These are phyloP conservation scores for Mycena metata DNA, from an alignment of 768 basidiomycete species.

Conservation along the genomic window DNA sequence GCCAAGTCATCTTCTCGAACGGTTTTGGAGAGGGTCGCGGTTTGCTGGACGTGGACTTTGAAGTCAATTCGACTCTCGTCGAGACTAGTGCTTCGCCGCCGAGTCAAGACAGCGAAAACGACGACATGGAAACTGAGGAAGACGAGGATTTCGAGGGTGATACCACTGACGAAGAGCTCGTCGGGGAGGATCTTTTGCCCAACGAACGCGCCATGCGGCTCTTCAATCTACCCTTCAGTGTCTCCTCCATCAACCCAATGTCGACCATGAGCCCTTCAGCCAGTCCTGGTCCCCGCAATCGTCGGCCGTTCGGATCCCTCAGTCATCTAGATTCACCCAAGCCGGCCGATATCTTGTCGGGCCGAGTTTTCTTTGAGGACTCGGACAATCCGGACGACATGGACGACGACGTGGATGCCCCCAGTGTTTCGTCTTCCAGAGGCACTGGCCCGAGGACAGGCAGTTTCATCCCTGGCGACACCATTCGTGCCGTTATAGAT, in stretches of 20 bases:
- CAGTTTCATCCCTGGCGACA: slow-evolving; percentile 55
- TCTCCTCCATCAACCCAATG: slow-evolving; percentile 79
- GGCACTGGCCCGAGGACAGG: slow-evolving; percentile 55
- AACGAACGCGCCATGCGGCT: slow-evolving; percentile 83
- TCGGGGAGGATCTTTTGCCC: slow-evolving; percentile 79
- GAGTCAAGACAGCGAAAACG: slow-evolving; percentile 66
- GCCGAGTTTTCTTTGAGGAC: slow-evolving; percentile 67
- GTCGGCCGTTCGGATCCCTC: slow-evolving; percentile 45
- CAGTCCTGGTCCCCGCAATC: slow-evolving; percentile 57
- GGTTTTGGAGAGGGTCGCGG: slow-evolving; percentile 67
- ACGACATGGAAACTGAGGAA: slow-evolving; percentile 62
- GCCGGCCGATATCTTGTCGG: slow-evolving; percentile 78
- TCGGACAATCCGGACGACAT: slow-evolving; percentile 56
- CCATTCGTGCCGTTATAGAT: slow-evolving; percentile 61
- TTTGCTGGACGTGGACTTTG: slow-evolving; percentile 80
- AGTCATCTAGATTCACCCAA: slow-evolving; percentile 60
- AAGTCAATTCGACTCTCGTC: slow-evolving; percentile 68
- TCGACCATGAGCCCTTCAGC: slow-evolving; percentile 77
- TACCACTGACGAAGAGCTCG: slow-evolving; percentile 87
- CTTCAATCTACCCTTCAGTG: slow-evolving; percentile 73
- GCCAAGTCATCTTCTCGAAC: slow-evolving; percentile 81
- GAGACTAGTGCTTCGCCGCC: slow-evolving; percentile 64
- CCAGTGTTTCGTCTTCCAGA: slow-evolving; percentile 45
- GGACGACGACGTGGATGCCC: slow-evolving; percentile 46
- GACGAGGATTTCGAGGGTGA: slow-evolving; percentile 73